Evolutionary conservation across 257 asterid species (phyloP), one percentile per base, ranked within the genome.

Genomic region (Lantana camara): DNA sequence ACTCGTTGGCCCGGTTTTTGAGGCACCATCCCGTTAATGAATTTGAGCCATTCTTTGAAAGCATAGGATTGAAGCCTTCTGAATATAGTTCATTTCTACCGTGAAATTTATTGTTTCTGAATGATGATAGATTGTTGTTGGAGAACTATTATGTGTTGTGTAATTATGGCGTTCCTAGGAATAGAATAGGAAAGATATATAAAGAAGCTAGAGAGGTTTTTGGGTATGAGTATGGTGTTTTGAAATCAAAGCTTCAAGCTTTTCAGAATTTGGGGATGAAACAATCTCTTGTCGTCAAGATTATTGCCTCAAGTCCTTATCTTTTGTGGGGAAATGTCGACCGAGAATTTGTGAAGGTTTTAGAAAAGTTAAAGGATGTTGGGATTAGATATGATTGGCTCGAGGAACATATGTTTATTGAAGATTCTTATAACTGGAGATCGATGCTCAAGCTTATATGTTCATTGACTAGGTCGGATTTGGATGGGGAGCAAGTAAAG

Each of bases 1-100:
- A 67, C 35, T 69, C 89, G 5, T 9, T 86, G 14, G 49, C 88
- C 0, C 77, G 90, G 57, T 86, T 82, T 60, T 75, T 89, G 70
- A 75, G 95, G 73, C 86, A 84, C 80, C 88, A 89, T 79, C 96
- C 96, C 7, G 81, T 89, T 57, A 86, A 89, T 75, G 96, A 89
- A 70, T 89, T 86, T n/a, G 95, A 89, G 74, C 96, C 93, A 10
- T 82, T 89, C 63, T 84, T 89, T 29, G 96, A 89, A 81, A 89
- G 95, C 71, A 77, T 86, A 63, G 96, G 96, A 12, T 53, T 89
- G 72, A 75, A 73, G 57, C 90, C 77, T 42, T 62, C 64, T n/a
- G 91, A 86, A 57, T 84, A 63, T 48, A 21, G 57, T 54, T 40
- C 55, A n/a, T 75, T 79, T 62, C 89, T 89, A 41, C 91, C 95